These are phyloP conservation scores for Tetraselmis striata DNA, from an alignment of 139 green algal genomes.

Conservation along the genomic window DNA sequence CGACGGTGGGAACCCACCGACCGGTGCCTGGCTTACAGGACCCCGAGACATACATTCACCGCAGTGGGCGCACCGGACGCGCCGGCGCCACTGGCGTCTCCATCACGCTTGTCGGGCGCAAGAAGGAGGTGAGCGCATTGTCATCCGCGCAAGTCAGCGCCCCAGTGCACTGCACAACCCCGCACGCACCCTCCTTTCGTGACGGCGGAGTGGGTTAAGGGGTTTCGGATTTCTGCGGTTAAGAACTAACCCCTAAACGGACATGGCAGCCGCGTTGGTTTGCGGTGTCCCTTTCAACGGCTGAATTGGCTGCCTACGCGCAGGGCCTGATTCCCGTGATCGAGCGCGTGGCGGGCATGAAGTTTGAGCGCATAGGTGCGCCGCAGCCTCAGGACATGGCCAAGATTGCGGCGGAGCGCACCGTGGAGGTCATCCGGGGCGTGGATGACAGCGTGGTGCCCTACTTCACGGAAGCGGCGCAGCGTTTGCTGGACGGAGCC, in stretches of 20 bases:
- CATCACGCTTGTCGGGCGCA: conserved; percentile 71
- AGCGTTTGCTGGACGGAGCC: conserved; percentile 43
- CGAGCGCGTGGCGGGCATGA: conserved; percentile 66
- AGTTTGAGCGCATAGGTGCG: conserved; percentile 81
- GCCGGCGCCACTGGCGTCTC: conserved; percentile 76
- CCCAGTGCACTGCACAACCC: too few species aligned
- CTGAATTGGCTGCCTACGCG: too few species aligned
- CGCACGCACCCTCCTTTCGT: too few species aligned
- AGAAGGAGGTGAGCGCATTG: conserved; percentile 58
- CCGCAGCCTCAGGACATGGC: conserved; percentile 90
- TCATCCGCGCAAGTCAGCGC: too few species aligned
- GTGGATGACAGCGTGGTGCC: conserved; percentile 57
- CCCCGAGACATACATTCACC: conserved; percentile 91
- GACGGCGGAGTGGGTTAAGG: too few species aligned
- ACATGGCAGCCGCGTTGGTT: too few species aligned
- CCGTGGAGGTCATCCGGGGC: conserved; percentile 53
- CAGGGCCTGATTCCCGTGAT: conserved; percentile 73
- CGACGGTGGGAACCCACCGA: too few species aligned
- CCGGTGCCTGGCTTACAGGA: conserved; percentile 38
- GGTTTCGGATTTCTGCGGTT: too few species aligned
- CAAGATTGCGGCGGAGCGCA: conserved; percentile 55
- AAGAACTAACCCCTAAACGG: too few species aligned
- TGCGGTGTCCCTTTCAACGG: too few species aligned
- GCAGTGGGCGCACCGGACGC: conserved; percentile 83
- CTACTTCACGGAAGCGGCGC: conserved; percentile 45